These are phyloP conservation scores for Garcia nutans DNA, from an alignment of 345 rosid genomes.

Conservation along the genomic window DNA sequence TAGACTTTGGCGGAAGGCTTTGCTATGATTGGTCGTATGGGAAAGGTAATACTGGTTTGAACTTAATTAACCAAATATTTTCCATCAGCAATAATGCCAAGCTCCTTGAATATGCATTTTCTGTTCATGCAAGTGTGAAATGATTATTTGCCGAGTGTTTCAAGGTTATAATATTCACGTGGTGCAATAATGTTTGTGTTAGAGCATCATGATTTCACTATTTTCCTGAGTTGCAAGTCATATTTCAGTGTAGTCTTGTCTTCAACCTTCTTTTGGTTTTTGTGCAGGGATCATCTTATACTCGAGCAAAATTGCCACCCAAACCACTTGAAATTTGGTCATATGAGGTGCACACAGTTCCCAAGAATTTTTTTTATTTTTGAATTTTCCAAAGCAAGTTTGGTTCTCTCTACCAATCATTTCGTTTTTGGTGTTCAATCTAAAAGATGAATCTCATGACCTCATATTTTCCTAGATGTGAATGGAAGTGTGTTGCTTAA, in stretches of 20 bases:
- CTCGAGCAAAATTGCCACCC: slow-evolving; percentile 78
- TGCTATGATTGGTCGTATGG: slow-evolving; percentile 82
- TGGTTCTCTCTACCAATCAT: background rate
- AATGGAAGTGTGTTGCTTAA: background rate
- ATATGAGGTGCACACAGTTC: slow-evolving; percentile 54
- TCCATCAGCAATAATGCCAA: background rate
- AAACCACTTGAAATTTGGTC: slow-evolving; percentile 88
- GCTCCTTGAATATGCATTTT: background rate
- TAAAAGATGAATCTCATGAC: slow-evolving; percentile 6
- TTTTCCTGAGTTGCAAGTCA: background rate
- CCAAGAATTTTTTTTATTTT: slow-evolving; percentile 1
- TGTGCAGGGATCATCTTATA: slow-evolving; percentile 68
- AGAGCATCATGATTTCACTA: background rate
- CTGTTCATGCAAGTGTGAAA: background rate
- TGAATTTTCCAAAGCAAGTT: background rate
- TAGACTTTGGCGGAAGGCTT: slow-evolving; percentile 86
- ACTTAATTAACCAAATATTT: background rate
- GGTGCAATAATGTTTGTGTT: background rate
- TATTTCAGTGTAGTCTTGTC: background rate
- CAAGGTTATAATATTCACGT: background rate
- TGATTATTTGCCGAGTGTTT: background rate
- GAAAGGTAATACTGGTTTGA: slow-evolving; percentile 54
- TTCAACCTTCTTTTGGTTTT: slow-evolving; percentile 7
- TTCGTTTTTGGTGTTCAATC: background rate
- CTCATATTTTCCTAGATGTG: slow-evolving; percentile 1